Conservation (phyloP, 805 yeast species). For the Candida odintsovae region DNA sequence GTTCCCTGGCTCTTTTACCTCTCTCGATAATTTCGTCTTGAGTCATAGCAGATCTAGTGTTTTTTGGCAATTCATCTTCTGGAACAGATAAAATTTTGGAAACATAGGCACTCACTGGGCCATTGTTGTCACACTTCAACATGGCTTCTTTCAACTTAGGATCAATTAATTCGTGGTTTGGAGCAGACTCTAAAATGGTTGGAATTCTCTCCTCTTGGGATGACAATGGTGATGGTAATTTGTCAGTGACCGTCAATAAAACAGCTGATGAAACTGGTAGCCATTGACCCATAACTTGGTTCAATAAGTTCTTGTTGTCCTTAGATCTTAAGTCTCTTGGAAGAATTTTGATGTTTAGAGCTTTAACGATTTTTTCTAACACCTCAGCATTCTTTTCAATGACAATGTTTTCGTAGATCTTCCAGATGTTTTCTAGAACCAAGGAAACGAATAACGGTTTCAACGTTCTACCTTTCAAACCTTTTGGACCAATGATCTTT, state of each 20-base stretch:
- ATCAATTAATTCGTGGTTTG: slow-evolving; percentile 45
- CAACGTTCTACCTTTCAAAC: slow-evolving; percentile 51
- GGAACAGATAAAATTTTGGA: slow-evolving; percentile 89
- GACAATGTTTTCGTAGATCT: slow-evolving; percentile 69
- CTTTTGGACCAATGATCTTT: slow-evolving; percentile 64
- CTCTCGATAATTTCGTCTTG: slow-evolving; percentile 58
- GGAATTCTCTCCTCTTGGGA: slow-evolving; percentile 75
- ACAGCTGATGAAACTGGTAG: slow-evolving; percentile 86
- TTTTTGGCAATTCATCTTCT: slow-evolving; percentile 68
- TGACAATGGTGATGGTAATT: slow-evolving; percentile 72
- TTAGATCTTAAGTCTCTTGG: slow-evolving; percentile 78
- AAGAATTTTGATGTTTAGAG: slow-evolving; percentile 59
- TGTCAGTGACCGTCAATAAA: slow-evolving; percentile 76
- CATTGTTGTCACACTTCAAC: slow-evolving; percentile 58
- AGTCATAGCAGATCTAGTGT: slow-evolving; percentile 33
- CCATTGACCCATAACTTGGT: slow-evolving; percentile 84
- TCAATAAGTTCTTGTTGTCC: slow-evolving; percentile 60
- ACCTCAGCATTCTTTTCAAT: slow-evolving; percentile 62
- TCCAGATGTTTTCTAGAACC: slow-evolving; percentile 89
- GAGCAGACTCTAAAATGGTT: slow-evolving; percentile 54
- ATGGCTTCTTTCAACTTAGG: slow-evolving; percentile 47
- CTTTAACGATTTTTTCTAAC: slow-evolving; percentile 65
- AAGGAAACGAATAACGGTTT: slow-evolving; percentile 86
- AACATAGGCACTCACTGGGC: slow-evolving; percentile 71
- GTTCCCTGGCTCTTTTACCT: slow-evolving; percentile 57